phyloP scores from a whole-genome alignment of 2,329 filamentous ascomycete genomes.

The Colletotrichum plurivorum region DNA sequence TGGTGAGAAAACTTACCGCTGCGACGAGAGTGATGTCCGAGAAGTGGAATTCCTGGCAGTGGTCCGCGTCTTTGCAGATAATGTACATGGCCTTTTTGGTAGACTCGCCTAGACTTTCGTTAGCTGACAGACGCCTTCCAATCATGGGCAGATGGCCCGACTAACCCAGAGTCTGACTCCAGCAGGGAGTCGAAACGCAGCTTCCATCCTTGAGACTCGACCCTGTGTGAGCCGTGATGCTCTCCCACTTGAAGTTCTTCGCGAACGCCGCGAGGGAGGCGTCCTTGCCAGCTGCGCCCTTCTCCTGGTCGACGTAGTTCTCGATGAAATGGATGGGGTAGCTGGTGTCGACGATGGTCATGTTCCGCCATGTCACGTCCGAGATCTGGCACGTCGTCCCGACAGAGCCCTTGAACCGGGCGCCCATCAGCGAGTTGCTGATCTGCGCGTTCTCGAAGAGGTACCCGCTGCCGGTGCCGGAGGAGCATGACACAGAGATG shows the following conservation, averaged over 20 bases:
- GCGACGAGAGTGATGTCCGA: constrained; percentile 15
- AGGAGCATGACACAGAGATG: constrained; percentile 17
- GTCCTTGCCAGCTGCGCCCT: constrained; percentile 19
- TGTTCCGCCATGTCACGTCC: constrained; percentile 26
- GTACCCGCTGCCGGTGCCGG: constrained; percentile 12
- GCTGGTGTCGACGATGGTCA: constrained; percentile 24
- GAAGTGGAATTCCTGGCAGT: constrained; percentile 29
- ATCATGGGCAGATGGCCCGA: background rate
- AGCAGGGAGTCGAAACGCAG: constrained; percentile 21
- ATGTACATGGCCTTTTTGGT: constrained; percentile 26
- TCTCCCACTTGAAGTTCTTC: constrained; percentile 28
- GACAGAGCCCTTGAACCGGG: constrained; percentile 30
- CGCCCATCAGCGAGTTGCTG: constrained; percentile 17
- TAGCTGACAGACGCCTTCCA: background rate
- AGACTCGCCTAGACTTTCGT: background rate
- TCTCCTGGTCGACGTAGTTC: constrained; percentile 33
- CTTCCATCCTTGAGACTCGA: constrained; percentile 18
- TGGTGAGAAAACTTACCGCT: constrained; percentile 8
- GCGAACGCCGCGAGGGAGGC: constrained; percentile 22
- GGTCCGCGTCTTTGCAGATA: constrained; percentile 28
- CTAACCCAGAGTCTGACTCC: constrained; percentile 25
- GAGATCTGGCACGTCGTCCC: constrained; percentile 28
- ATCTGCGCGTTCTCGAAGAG: constrained; percentile 27
- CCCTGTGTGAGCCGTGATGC: constrained; percentile 21
- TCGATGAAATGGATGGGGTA: constrained; percentile 34